Evolutionary conservation across 495 filamentous ascomycete genomes (phyloP).

Genomic region (Peziza echinospora): DNA sequence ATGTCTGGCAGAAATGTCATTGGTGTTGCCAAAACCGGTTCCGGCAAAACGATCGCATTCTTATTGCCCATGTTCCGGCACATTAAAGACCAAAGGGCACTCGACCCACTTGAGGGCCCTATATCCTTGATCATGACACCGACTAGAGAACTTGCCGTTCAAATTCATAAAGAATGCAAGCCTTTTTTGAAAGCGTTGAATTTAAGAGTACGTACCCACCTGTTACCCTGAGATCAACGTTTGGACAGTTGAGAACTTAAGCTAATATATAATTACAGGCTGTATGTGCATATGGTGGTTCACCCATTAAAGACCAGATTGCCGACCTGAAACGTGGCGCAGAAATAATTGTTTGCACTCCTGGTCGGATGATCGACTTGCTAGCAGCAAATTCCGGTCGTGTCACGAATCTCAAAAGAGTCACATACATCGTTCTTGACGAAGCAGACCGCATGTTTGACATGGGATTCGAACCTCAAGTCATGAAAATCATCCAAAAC

Average conservation of each 20-base stretch:
- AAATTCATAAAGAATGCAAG: slow-evolving; percentile 85
- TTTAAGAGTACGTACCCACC: slow-evolving; percentile 34
- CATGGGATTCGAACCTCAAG: slow-evolving; percentile 97
- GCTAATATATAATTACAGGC: slow-evolving; percentile 22
- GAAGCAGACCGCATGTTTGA: slow-evolving; percentile 99
- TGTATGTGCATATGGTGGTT: slow-evolving; percentile 89
- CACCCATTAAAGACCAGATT: slow-evolving; percentile 95
- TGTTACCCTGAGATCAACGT: not conserved
- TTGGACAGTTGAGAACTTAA: too few species aligned
- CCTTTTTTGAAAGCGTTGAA: slow-evolving; percentile 78
- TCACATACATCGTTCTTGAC: slow-evolving; percentile 85
- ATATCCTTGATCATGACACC: slow-evolving; percentile 80
- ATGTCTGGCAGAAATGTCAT: slow-evolving; percentile 95
- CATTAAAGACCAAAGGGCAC: slow-evolving; percentile 75
- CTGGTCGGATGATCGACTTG: slow-evolving; percentile 92
- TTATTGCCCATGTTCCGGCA: slow-evolving; percentile 90
- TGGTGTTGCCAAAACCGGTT: slow-evolving; percentile 92
- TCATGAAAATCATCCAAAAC: slow-evolving; percentile 87
- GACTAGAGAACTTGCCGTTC: slow-evolving; percentile 80
- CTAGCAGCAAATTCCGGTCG: slow-evolving; percentile 78
- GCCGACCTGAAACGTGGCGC: slow-evolving; percentile 85
- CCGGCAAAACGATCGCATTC: slow-evolving; percentile 96
- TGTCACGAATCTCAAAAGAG: slow-evolving; percentile 71
- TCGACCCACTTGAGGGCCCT: slow-evolving; percentile 72
- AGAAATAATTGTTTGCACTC: slow-evolving; percentile 86